A percentile compares a stretch with the other conserved stretches of the same genome.
Conservation (phyloP, 371 early-diverging fungal genomes). For the Mucor ambiguus region DNA sequence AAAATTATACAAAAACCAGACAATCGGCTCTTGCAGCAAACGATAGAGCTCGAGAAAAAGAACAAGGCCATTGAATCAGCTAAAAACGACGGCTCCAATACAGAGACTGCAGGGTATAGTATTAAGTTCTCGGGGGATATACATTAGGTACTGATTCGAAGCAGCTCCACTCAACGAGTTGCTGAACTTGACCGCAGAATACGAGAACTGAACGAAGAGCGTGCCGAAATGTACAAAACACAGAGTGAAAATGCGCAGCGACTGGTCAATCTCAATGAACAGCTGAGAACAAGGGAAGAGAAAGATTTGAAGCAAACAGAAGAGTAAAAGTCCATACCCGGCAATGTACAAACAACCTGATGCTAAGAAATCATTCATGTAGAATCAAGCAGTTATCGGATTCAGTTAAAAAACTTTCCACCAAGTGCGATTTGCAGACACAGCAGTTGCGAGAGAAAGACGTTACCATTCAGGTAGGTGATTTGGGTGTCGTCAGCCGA, state of each 20-base stretch:
- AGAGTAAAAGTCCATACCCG: conserved; percentile 57
- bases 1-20: conserved; percentile 16
- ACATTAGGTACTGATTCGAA: not conserved
- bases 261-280: conserved; percentile 83
- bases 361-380: conserved; percentile 4
- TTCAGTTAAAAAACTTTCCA: conserved; percentile 35
- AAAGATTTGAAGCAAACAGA: conserved; percentile 63
- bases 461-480: conserved; percentile 73
- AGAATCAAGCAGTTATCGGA: conserved; percentile 56
- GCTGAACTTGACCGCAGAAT: conserved; percentile 80
- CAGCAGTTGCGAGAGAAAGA: conserved; percentile 85
- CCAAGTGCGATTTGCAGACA: conserved; percentile 55
- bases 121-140: not conserved
- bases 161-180: conserved; percentile 33
- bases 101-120: conserved; percentile 4
- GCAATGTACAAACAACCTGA: not conserved
- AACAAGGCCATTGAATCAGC: conserved; percentile 17
- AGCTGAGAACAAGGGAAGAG: conserved; percentile 66
- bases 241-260: conserved; percentile 92
- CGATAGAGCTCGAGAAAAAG: conserved; percentile 28
- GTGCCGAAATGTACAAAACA: conserved; percentile 86
- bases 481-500: not conserved
- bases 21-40: conserved; percentile 30
- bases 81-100: not conserved
- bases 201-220: conserved; percentile 80